Evolutionary conservation across 2,329 filamentous ascomycete species (phyloP).

Genomic region (Scytalidium sp.): DNA sequence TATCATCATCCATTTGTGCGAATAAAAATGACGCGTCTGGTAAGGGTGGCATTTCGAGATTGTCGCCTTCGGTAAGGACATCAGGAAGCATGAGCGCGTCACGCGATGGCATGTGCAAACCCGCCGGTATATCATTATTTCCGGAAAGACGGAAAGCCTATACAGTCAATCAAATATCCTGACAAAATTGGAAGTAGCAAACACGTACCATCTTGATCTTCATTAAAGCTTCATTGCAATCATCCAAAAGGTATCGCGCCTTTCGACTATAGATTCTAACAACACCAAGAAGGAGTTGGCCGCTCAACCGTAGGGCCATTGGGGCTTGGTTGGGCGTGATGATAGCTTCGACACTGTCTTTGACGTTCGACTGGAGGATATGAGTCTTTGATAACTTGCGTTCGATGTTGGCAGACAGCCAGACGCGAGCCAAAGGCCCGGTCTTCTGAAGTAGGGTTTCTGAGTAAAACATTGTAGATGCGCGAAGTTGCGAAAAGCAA

Average conservation of each 20-base stretch:
- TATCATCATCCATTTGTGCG: conserved; percentile 66
- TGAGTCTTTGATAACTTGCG: conserved; percentile 98
- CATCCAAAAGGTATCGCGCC: conserved; percentile 91
- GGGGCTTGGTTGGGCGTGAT: conserved; percentile 90
- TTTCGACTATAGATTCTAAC: conserved; percentile 98
- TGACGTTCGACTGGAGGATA: conserved; percentile 90
- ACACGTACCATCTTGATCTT: conserved; percentile 98
- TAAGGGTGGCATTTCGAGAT: conserved; percentile 72
- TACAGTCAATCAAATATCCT: conserved; percentile 28
- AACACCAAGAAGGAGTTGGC: conserved; percentile 90
- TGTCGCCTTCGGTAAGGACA: conserved; percentile 88
- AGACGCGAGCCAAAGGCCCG: conserved; percentile 93
- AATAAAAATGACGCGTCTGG: conserved; percentile 85
- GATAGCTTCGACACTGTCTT: conserved; percentile 92
- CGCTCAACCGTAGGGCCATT: conserved; percentile 89
- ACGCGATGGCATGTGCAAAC: conserved; percentile 75
- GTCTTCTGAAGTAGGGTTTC: conserved; percentile 95
- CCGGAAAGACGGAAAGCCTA: conserved; percentile 92
- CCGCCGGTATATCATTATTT: conserved; percentile 91
- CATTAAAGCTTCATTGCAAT: conserved; percentile 95
- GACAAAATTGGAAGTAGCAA: conserved; percentile 18
- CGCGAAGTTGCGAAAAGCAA: conserved; percentile 12
- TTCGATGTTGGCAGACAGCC: conserved; percentile 97
- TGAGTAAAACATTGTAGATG: conserved; percentile 86
- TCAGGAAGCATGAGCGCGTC: conserved; percentile 88